Evolutionary conservation across 352 stramenopile species (phyloP).

Genomic region (Pythium biforme): DNA sequence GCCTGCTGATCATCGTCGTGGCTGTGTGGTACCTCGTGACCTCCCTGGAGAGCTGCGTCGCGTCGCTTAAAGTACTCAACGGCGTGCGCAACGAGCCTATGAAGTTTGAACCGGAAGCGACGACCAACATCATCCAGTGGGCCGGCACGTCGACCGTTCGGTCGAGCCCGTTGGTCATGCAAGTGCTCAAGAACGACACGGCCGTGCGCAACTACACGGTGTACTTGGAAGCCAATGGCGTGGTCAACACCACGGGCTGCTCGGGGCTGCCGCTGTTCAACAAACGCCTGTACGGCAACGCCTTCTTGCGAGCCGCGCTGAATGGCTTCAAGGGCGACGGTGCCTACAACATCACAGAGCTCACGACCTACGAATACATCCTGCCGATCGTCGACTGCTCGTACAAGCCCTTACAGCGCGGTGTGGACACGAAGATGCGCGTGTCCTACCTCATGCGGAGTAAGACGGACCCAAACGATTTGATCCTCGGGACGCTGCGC

Average conservation of each 20-base stretch:
- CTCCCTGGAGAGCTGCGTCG: neutral
- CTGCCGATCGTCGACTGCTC: conserved; percentile 43
- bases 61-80: conserved; percentile 5
- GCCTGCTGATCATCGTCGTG: neutral
- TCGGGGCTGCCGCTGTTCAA: conserved; percentile 1
- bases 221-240: conserved; percentile 13
- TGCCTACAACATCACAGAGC: conserved; percentile 22
- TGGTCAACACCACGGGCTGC: conserved; percentile 9
- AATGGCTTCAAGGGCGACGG: conserved; percentile 4
- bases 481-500: conserved; percentile 13
- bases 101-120: conserved; percentile 6
- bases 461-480: neutral
- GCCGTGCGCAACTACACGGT: conserved; percentile 14
- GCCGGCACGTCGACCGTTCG: conserved; percentile 11
- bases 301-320: conserved; percentile 16
- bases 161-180: neutral
- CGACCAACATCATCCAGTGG: conserved; percentile 3
- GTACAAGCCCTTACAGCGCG: conserved; percentile 23
- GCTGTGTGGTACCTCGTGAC: conserved; percentile 4
- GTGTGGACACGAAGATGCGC: neutral
- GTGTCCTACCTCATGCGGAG: conserved; percentile 21
- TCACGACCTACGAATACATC: conserved; percentile 7
- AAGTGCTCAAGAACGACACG: conserved; percentile 8
- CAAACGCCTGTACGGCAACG: conserved; percentile 16
- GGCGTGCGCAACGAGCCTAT: neutral